Percentiles rank a stretch among this genome's conserved stretches.
Conservation (phyloP, 1,284 basidiomycete genomes). For the Uromyces viciae-fabae region DNA sequence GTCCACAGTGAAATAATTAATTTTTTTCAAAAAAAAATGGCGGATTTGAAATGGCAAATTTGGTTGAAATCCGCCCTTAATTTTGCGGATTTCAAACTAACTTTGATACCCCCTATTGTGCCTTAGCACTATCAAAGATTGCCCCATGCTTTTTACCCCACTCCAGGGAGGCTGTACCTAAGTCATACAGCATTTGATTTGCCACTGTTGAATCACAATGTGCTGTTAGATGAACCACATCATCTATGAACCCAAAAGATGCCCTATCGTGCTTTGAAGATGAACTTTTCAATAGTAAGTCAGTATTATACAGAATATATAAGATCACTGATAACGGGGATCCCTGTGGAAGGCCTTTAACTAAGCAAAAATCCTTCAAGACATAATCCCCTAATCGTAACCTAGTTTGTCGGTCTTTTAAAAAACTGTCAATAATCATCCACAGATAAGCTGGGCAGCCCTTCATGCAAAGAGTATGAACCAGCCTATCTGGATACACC, state of each 20-base stretch:
- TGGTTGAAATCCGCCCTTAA: too few relatives aligned
- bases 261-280: neutral
- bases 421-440: neutral
- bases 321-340: neutral
- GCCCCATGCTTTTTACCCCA: too few relatives aligned
- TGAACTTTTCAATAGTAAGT: neutral
- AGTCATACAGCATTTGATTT: too few relatives aligned
- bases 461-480: neutral
- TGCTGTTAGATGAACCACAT: neutral
- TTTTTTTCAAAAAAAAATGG: too few relatives aligned
- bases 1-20: too few relatives aligned
- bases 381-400: neutral
- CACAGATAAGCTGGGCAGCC: slow-evolving; percentile 12
- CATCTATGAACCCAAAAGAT: neutral
- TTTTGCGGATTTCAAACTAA: too few relatives aligned
- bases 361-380: too few relatives aligned
- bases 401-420: neutral
- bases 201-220: neutral
- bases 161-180: too few relatives aligned
- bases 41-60: too few relatives aligned
- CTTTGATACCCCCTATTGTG: too few relatives aligned
- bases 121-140: too few relatives aligned
- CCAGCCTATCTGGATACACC: neutral
- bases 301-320: neutral
- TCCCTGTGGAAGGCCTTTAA: neutral